A percentile compares a stretch with the other conserved stretches of the same genome.
These are phyloP conservation scores for Puccinia horiana DNA, from an alignment of 1,284 basidiomycete genomes.

Conservation along the genomic window DNA sequence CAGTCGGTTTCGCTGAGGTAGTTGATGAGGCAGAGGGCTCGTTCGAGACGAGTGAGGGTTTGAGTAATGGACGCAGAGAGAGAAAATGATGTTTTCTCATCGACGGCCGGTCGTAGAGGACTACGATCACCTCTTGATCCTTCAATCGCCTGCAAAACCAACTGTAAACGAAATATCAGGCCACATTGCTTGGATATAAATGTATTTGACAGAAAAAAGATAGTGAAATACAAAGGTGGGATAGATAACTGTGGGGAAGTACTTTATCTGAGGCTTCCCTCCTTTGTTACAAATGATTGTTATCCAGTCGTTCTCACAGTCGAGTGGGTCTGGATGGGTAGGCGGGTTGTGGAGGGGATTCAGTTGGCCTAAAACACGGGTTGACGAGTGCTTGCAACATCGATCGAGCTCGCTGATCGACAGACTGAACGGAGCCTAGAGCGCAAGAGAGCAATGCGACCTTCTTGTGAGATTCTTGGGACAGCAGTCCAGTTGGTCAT, in stretches of 20 bases:
- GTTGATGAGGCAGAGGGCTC: not conserved
- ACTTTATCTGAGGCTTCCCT: not conserved
- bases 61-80: conserved; percentile 43
- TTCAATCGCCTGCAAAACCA: not conserved
- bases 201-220: not conserved
- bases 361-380: not conserved
- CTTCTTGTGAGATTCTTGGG: not conserved
- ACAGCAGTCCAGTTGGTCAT: not conserved
- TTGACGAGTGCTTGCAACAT: not conserved
- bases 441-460: not conserved
- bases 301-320: conserved; percentile 1
- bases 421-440: not conserved
- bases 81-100: conserved; percentile 46
- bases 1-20: not conserved
- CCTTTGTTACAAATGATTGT: not conserved
- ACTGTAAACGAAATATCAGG: not conserved
- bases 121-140: conserved; percentile 14
- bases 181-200: no score
- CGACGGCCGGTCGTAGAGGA: conserved; percentile 45
- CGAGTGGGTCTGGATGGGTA: not conserved
- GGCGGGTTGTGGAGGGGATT: not conserved
- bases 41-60: conserved; percentile 8
- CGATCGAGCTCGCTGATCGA: not conserved
- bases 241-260: not conserved
- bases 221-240: not conserved